These are phyloP conservation scores for Plectosphaerella cucumerina DNA, from an alignment of 2,329 filamentous ascomycete species.

Conservation along the genomic window DNA sequence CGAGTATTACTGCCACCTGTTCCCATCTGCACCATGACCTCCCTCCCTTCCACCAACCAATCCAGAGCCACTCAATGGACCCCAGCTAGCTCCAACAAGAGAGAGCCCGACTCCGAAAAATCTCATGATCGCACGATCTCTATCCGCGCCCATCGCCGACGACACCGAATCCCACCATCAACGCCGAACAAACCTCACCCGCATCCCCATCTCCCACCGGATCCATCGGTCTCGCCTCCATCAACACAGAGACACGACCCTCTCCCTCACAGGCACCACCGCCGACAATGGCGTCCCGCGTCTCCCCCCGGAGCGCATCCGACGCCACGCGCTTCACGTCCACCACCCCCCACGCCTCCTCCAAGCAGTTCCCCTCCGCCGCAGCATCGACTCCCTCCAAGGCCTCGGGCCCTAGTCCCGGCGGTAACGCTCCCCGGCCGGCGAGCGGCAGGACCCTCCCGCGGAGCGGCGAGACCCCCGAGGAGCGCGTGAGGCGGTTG, in stretches of 20 bases:
- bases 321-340: slow-evolving; percentile 71
- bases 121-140: slow-evolving; percentile 6
- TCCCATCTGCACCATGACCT: not conserved
- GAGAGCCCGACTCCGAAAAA: slow-evolving; percentile 5
- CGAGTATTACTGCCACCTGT: not conserved
- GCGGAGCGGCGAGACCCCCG: slow-evolving; percentile 55
- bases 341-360: slow-evolving; percentile 58
- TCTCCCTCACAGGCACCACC: no score
- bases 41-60: not conserved
- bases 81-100: not conserved
- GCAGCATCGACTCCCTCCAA: slow-evolving; percentile 10
- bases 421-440: slow-evolving; percentile 11
- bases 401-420: slow-evolving; percentile 9
- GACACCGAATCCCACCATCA: not conserved
- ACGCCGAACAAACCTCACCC: not conserved
- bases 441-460: slow-evolving; percentile 18
- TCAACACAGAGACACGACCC: not conserved
- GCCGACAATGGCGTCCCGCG: slow-evolving; percentile 33
- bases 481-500: slow-evolving; percentile 65
- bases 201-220: not conserved
- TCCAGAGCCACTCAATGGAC: not conserved
- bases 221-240: not conserved
- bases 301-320: slow-evolving; percentile 63
- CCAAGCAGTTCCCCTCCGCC: slow-evolving; percentile 42
- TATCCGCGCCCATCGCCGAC: not conserved